phyloP scores from a whole-genome alignment of 2,329 filamentous ascomycete species.

The Penicillium capsulatum region DNA sequence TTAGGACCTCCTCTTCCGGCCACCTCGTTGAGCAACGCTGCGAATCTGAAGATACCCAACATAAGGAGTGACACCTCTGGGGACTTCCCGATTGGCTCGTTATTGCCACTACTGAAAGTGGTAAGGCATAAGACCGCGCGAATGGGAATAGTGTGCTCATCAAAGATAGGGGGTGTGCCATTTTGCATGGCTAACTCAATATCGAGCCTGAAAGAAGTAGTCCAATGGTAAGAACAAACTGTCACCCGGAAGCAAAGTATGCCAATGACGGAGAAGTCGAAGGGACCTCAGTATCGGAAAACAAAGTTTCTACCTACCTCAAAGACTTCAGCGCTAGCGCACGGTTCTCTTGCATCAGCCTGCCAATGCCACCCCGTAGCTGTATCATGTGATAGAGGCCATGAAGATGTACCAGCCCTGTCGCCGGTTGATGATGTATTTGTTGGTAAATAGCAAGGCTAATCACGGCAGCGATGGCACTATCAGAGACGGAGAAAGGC shows the following conservation, averaged over 20 bases:
- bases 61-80: not conserved
- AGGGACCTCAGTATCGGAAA: not conserved
- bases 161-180: not conserved
- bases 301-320: not conserved
- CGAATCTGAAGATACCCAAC: not conserved
- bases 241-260: not conserved
- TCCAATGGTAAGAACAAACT: not conserved
- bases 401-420: not conserved
- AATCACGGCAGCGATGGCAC: not conserved
- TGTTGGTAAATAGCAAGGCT: not conserved
- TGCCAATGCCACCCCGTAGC: not conserved
- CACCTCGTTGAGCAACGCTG: not conserved
- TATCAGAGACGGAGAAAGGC: not conserved
- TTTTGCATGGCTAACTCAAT: not conserved
- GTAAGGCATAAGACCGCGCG: not conserved
- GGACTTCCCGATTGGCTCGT: no score
- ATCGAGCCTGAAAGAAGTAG: not conserved
- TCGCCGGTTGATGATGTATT: not conserved
- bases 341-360: not conserved
- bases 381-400: not conserved
- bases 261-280: not conserved
- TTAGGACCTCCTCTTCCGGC: not conserved
- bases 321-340: not conserved
- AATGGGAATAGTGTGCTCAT: not conserved
- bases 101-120: not conserved